Evolutionary conservation across 2,329 filamentous ascomycete species (phyloP).

Genomic region (Aureobasidium pullulans): DNA sequence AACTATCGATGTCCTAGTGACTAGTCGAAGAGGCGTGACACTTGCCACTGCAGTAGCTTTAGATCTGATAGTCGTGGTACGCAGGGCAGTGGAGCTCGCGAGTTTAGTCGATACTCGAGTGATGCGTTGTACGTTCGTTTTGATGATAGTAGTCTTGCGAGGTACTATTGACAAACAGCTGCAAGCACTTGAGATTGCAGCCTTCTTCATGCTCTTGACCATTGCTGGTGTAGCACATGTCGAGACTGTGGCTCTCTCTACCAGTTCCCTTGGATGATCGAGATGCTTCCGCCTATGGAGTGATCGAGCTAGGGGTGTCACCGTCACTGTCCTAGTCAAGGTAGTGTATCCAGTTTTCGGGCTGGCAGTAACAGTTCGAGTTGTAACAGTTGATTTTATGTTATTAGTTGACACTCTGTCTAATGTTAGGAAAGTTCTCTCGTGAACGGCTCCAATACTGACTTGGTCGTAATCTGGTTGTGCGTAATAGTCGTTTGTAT

Average conservation of each 20-base stretch:
- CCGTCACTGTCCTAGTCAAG: neutral
- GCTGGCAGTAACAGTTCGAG: neutral
- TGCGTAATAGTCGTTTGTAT: neutral
- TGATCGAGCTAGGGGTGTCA: neutral
- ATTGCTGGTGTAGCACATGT: neutral
- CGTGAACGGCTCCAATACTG: neutral
- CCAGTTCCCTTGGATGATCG: neutral
- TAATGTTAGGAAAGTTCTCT: neutral
- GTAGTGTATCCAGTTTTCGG: neutral
- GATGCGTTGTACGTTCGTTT: neutral
- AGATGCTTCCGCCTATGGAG: neutral
- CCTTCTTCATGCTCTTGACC: neutral
- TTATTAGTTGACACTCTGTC: neutral
- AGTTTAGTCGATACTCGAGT: neutral
- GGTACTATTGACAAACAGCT: neutral
- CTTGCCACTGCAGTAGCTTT: neutral
- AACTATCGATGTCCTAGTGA: neutral
- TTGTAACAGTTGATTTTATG: neutral
- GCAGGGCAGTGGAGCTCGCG: neutral
- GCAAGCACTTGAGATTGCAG: constrained; percentile 1
- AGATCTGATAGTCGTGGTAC: neutral
- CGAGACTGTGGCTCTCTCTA: neutral
- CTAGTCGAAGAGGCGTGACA: neutral
- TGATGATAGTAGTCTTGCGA: neutral
- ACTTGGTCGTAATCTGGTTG: neutral